These are phyloP conservation scores for Vigna unguiculata DNA, from an alignment of 306 rosid genomes.

Conservation along the genomic window DNA sequence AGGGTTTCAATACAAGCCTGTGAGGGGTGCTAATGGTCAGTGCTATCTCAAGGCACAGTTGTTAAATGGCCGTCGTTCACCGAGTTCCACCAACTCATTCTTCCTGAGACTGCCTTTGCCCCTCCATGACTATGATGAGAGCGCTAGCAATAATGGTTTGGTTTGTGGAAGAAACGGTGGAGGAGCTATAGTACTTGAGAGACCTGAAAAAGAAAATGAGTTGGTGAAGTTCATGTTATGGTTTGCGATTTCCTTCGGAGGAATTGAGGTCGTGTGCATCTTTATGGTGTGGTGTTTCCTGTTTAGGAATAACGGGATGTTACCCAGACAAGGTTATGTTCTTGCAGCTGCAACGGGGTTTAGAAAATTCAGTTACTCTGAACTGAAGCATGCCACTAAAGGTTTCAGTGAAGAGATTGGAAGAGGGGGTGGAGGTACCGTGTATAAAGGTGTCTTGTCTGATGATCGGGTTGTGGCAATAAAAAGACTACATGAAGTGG, in stretches of 20 bases:
- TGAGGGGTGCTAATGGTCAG: fast-evolving
- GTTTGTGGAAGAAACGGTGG: not conserved
- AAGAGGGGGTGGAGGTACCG: too few relatives aligned
- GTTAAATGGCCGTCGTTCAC: not conserved
- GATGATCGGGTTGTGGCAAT: conserved; percentile 15
- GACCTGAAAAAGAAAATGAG: conserved; percentile 26
- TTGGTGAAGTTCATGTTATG: conserved; percentile 24
- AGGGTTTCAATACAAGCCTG: not conserved
- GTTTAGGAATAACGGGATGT: too few relatives aligned
- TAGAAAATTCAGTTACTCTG: too few relatives aligned
- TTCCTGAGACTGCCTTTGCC: conserved; percentile 25
- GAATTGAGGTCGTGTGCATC: not conserved
- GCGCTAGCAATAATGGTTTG: not conserved
- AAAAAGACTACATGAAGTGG: conserved; percentile 1
- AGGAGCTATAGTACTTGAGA: not conserved
- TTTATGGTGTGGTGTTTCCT: too few relatives aligned
- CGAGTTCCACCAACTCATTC: not conserved
- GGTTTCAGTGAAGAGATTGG: too few relatives aligned
- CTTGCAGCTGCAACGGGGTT: too few relatives aligned
- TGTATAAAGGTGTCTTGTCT: too few relatives aligned
- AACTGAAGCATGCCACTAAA: too few relatives aligned
- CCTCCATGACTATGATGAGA: not conserved
- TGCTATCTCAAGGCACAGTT: conserved; percentile 34
- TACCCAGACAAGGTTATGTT: too few relatives aligned
- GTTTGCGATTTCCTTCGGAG: conserved; percentile 38